Evolutionary conservation across 108 stramenopile genomes (phyloP), one percentile per base, ranked within the genome.

Genomic region (Cylindrotheca fusiformis): DNA sequence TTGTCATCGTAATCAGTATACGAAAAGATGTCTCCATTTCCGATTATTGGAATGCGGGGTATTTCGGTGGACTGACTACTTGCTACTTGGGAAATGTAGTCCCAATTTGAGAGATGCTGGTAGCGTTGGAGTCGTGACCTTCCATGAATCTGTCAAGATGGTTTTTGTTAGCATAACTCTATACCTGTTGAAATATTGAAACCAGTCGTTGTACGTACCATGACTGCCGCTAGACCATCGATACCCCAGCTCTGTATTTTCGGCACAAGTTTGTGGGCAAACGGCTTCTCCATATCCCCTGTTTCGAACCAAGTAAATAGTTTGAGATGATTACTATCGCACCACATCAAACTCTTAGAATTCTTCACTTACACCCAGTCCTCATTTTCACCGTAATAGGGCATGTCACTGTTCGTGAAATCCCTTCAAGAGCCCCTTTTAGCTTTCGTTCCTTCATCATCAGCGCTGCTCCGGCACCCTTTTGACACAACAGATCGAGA

Each of bases 381-480:
- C 99, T 77, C 83, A 99, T 96, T 75, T 99, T 99, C 17, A 99
- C 76, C 20, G 97, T 97, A 46, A 99, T 63, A 5, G 95, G 92
- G 60, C 91, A 91, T 25, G 76, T 64, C 56, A 97, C 63, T 20
- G 73, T 75, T 8, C 69, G 66, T 14, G 78, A 56, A 72, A 97
- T 90, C 23, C 85, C 90, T 63, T 85, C 65, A 26, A 98, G 48
- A 30, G 94, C 82, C 12, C 69, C 84, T 48, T 82, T 72, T 2
- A 99, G 66, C 57, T 90, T 89, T 28, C 79, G 76, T 4, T 85
- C 87, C 14, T 90, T 67, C 58, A 79, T 63, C 99, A 98, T 97
- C 50, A 98, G 72, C 28, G 79, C 58, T 0, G 93, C 81, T 17
- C 97, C 97, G 0, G 93, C 91, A 17, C 98, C 97, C 61, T 93